phyloP scores from a whole-genome alignment of 108 stramenopile genomes.

The Stephanodiscus minutulus region DNA sequence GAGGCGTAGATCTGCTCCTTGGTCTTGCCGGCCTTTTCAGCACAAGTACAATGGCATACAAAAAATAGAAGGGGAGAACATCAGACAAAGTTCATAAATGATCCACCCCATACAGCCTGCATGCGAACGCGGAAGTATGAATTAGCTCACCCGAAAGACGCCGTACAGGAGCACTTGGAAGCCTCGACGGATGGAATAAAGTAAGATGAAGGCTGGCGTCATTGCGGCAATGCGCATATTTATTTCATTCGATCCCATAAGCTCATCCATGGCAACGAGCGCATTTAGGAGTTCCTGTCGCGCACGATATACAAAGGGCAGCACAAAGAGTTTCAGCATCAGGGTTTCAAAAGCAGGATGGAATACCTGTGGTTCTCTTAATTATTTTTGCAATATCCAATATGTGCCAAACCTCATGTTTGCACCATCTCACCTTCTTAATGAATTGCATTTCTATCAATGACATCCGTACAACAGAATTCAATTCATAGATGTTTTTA shows the following conservation, averaged over 20 bases:
- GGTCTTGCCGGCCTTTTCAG: constrained; percentile 64
- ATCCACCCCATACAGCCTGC: not conserved
- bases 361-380: too few species aligned
- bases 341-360: not conserved
- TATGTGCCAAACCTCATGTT: not conserved
- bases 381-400: too few species aligned
- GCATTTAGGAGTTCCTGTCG: constrained; percentile 85
- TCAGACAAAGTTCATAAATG: not conserved
- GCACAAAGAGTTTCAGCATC: constrained; percentile 6
- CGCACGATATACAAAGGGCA: not conserved
- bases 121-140: not conserved
- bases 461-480: constrained; percentile 79
- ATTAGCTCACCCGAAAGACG: constrained; percentile 33
- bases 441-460: constrained; percentile 93
- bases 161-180: constrained; percentile 73
- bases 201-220: constrained; percentile 78
- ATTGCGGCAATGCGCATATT: constrained; percentile 88
- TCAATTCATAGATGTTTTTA: constrained; percentile 78
- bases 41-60: not conserved
- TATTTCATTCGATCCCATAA: constrained; percentile 85
- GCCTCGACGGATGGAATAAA: constrained; percentile 48
- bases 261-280: constrained; percentile 86
- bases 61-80: too few species aligned
- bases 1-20: constrained; percentile 74
- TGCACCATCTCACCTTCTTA: constrained; percentile 90